Percentiles rank a stretch among this genome's conserved stretches.
These are phyloP conservation scores for Reticulascus tulasneorum DNA, from an alignment of 2,329 filamentous ascomycete genomes.

Conservation along the genomic window DNA sequence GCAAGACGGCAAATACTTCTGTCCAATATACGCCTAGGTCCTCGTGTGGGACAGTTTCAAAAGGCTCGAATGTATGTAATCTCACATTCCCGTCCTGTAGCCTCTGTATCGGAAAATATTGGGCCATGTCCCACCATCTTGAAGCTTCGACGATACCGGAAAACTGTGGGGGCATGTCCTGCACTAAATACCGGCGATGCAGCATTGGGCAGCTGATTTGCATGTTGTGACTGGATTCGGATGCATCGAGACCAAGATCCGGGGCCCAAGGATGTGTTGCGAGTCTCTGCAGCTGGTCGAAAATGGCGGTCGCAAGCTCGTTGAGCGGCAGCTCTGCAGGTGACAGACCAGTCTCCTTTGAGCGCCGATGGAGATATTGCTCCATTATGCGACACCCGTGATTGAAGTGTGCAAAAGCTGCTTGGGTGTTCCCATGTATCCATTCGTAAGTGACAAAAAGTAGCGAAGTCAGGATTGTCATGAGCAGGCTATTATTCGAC, in stretches of 20 bases:
- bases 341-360: not conserved
- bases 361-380: conserved; percentile 1
- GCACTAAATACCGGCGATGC: conserved; percentile 2
- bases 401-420: conserved; percentile 3
- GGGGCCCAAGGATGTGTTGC: conserved; percentile 7
- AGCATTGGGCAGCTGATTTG: too few species aligned
- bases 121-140: conserved; percentile 6
- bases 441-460: conserved; percentile 7
- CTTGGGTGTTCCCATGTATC: conserved; percentile 1
- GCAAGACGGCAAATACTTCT: not conserved
- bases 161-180: conserved; percentile 3
- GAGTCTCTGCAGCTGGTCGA: conserved; percentile 3
- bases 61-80: not conserved
- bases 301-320: conserved; percentile 4
- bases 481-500: not conserved
- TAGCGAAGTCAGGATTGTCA: conserved; percentile 5
- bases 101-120: conserved; percentile 4
- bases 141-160: conserved; percentile 1
- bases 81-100: conserved; percentile 6
- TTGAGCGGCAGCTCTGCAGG: conserved; percentile 1
- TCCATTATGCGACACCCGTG: conserved; percentile 9
- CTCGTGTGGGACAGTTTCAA: not conserved
- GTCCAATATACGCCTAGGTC: not conserved
- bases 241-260: not conserved
- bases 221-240: conserved; percentile 1